Evolutionary conservation across 352 stramenopile genomes (phyloP).

Genomic region (Globisporangium emineosum): DNA sequence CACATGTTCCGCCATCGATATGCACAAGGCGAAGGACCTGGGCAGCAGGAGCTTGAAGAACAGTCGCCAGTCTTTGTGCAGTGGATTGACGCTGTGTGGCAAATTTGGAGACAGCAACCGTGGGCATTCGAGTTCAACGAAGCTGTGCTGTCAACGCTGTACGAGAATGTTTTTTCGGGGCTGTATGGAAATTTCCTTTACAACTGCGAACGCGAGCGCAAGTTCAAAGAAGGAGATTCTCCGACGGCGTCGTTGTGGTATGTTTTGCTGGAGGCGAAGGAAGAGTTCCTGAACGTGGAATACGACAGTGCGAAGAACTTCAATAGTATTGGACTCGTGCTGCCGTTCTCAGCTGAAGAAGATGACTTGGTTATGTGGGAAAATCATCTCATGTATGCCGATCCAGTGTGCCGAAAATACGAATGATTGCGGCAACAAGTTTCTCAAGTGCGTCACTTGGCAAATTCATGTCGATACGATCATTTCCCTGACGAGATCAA

Average conservation of each 20-base stretch:
- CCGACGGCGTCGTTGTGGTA: conserved; percentile 77
- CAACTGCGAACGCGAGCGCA: conserved; percentile 91
- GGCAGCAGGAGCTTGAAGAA: conserved; percentile 94
- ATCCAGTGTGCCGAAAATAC: conserved; percentile 86
- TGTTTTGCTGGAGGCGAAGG: conserved; percentile 48
- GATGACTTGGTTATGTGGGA: conserved; percentile 82
- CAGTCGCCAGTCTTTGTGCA: conserved; percentile 98
- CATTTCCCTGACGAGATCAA: neutral
- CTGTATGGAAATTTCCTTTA: conserved; percentile 98
- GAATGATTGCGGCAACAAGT: conserved; percentile 30
- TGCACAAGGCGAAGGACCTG: conserved; percentile 92
- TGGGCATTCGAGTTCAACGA: conserved; percentile 99
- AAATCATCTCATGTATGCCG: conserved; percentile 74
- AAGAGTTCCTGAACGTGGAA: conserved; percentile 79
- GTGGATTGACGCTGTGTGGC: conserved; percentile 98
- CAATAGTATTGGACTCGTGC: conserved; percentile 76
- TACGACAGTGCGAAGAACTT: conserved; percentile 85
- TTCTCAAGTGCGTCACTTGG: neutral
- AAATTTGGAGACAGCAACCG: conserved; percentile 96
- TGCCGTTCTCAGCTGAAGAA: conserved; percentile 82
- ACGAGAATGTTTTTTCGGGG: conserved; percentile 95
- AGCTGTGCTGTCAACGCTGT: conserved; percentile 88
- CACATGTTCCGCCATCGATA: conserved; percentile 98
- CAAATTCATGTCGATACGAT: neutral
- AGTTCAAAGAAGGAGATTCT: conserved; percentile 49